Percentiles rank a stretch among this genome's conserved stretches.
phyloP scores from a whole-genome alignment of 768 basidiomycete species.

The Mrakia gelida region DNA sequence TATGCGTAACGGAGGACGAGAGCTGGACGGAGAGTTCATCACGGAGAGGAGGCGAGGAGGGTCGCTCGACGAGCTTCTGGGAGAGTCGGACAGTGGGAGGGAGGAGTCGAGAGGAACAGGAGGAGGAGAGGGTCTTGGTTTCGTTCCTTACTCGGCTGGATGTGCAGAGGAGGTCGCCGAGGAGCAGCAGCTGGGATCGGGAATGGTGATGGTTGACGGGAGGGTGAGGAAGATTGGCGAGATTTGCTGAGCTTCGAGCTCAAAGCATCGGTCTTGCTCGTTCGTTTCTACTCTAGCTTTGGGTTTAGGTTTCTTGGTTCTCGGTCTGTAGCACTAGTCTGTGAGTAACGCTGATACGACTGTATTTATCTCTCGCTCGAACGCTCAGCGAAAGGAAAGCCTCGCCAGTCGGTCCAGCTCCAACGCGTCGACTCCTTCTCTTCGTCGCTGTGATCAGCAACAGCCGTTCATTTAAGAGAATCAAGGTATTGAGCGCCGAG shows the following conservation, averaged over 20 bases:
- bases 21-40: background rate
- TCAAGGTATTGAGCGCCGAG: no score
- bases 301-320: no score
- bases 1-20: background rate
- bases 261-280: no score
- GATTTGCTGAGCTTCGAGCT: background rate
- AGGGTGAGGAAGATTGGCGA: constrained; percentile 5
- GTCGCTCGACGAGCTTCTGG: background rate
- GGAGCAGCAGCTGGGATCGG: background rate
- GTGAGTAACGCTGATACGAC: no score
- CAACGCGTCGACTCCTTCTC: no score
- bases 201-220: background rate
- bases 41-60: background rate
- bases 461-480: no score
- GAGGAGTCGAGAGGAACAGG: background rate
- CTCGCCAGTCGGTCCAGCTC: no score
- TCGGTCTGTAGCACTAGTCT: no score
- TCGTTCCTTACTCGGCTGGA: background rate
- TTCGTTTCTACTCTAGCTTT: no score
- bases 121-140: background rate
- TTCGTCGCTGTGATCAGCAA: no score
- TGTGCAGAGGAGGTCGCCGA: background rate
- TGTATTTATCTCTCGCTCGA: no score
- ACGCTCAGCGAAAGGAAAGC: no score
- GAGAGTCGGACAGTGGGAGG: background rate